A percentile compares a stretch with the other conserved stretches of the same genome.
phyloP scores from a whole-genome alignment of 345 rosid species.

The Populus pruinosa region DNA sequence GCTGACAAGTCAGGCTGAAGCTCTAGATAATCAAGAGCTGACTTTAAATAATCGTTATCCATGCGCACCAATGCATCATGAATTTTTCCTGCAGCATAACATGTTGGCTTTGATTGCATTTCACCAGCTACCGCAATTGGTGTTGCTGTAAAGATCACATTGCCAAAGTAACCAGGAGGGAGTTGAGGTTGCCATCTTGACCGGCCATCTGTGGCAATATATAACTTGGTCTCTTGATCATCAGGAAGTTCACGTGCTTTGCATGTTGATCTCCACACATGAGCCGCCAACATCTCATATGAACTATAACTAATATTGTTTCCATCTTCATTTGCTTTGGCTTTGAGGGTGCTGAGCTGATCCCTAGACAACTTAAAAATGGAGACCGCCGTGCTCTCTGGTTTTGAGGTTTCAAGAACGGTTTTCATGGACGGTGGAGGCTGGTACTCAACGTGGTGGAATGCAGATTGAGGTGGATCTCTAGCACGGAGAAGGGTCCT shows the following conservation, averaged over 20 bases:
- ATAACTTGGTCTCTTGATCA: constrained; percentile 67
- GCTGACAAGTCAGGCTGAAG: constrained; percentile 79
- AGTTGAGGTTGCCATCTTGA: constrained; percentile 69
- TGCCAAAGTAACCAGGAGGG: constrained; percentile 90
- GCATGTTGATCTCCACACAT: constrained; percentile 81
- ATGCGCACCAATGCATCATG: constrained; percentile 75
- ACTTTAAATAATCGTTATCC: constrained; percentile 81
- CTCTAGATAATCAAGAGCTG: constrained; percentile 92
- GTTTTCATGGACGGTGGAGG: constrained; percentile 66
- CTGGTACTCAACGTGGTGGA: constrained; percentile 76
- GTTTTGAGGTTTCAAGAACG: constrained; percentile 7
- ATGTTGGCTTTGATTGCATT: constrained; percentile 65
- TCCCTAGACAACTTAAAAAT: constrained; percentile 67
- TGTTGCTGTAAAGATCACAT: constrained; percentile 85
- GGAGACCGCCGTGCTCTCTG: constrained; percentile 49
- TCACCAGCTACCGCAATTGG: constrained; percentile 72
- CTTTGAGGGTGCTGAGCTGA: constrained; percentile 68
- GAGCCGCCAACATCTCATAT: constrained; percentile 89
- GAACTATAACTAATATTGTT: constrained; percentile 70
- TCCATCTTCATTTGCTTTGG: constrained; percentile 73
- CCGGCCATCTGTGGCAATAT: constrained; percentile 91
- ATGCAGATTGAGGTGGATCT: constrained; percentile 79
- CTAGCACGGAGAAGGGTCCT: constrained; percentile 77
- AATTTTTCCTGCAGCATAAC: constrained; percentile 76
- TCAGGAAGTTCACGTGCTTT: constrained; percentile 63